phyloP scores from a whole-genome alignment of 495 filamentous ascomycete species.

The Talaromyces stipitatus region DNA sequence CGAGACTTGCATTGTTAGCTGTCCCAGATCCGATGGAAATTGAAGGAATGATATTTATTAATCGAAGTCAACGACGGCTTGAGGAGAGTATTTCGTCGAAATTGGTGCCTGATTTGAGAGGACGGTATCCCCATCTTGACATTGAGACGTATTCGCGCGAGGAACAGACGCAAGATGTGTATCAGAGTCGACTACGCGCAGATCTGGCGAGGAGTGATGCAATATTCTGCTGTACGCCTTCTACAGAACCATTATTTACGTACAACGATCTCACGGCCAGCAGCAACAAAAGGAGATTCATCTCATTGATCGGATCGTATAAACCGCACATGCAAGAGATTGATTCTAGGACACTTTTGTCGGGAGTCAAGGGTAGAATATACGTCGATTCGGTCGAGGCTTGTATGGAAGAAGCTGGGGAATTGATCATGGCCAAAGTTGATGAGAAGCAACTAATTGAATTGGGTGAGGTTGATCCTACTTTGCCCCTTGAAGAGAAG shows the following conservation, averaged over 20 bases:
- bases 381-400: slow-evolving; percentile 78
- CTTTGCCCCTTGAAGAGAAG: slow-evolving; percentile 8
- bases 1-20: slow-evolving; percentile 70
- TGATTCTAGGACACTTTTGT: slow-evolving; percentile 66
- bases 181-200: slow-evolving; percentile 16
- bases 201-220: slow-evolving; percentile 47
- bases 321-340: slow-evolving; percentile 81
- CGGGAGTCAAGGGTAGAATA: slow-evolving; percentile 59
- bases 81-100: slow-evolving; percentile 19
- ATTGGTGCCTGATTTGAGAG: slow-evolving; percentile 17
- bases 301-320: slow-evolving; percentile 79
- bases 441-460: slow-evolving; percentile 65
- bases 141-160: slow-evolving; percentile 25
- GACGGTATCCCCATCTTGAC: slow-evolving; percentile 16
- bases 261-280: slow-evolving; percentile 47
- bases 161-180: slow-evolving; percentile 7
- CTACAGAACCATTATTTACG: slow-evolving; percentile 53
- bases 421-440: slow-evolving; percentile 71
- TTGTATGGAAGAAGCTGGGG: slow-evolving; percentile 79
- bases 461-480: slow-evolving; percentile 65
- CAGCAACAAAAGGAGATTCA: slow-evolving; percentile 59
- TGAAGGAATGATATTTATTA: slow-evolving; percentile 67
- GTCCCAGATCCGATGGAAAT: slow-evolving; percentile 46
- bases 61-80: slow-evolving; percentile 51
- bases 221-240: slow-evolving; percentile 74